phyloP scores from a whole-genome alignment of 257 asterid genomes.

The Penstemon newberryi region DNA sequence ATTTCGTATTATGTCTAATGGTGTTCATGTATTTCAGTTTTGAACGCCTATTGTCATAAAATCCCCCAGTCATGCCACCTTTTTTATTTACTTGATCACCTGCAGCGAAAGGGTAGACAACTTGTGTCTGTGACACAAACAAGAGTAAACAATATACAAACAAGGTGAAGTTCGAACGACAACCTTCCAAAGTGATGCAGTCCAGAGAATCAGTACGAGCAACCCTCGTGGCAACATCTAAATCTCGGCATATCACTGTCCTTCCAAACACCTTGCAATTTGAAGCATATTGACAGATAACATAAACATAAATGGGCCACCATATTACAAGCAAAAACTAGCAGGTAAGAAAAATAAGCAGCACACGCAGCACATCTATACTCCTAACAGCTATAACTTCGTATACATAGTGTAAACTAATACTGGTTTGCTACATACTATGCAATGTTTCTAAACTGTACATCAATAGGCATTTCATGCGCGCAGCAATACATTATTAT shows the following conservation, averaged over 20 bases:
- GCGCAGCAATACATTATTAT: neutral
- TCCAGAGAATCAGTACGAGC: slow-evolving; percentile 89
- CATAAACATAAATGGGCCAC: slow-evolving; percentile 17
- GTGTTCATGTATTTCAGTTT: slow-evolving; percentile 78
- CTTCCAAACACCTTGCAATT: slow-evolving; percentile 74
- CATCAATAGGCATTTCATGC: neutral
- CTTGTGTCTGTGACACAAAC: slow-evolving; percentile 26
- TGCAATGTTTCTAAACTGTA: too few species aligned
- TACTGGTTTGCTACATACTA: neutral
- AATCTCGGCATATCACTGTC: slow-evolving; percentile 91
- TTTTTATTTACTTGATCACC: slow-evolving; percentile 99
- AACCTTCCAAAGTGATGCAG: slow-evolving; percentile 97
- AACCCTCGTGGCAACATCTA: slow-evolving; percentile 94
- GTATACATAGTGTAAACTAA: neutral
- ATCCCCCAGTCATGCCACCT: slow-evolving; percentile 99
- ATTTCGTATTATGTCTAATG: slow-evolving; percentile 53
- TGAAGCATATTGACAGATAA: slow-evolving; percentile 22
- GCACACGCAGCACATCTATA: slow-evolving; percentile 10
- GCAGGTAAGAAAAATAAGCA: slow-evolving; percentile 18
- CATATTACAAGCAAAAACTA: slow-evolving; percentile 17
- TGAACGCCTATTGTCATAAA: slow-evolving; percentile 89
- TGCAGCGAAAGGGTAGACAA: slow-evolving; percentile 33
- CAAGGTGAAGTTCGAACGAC: slow-evolving; percentile 26
- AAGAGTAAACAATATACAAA: slow-evolving; percentile 23
- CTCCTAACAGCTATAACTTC: slow-evolving; percentile 9